Conservation (phyloP, 176 grass and related monocot species). For the Aegilops sharonensis region DNA sequence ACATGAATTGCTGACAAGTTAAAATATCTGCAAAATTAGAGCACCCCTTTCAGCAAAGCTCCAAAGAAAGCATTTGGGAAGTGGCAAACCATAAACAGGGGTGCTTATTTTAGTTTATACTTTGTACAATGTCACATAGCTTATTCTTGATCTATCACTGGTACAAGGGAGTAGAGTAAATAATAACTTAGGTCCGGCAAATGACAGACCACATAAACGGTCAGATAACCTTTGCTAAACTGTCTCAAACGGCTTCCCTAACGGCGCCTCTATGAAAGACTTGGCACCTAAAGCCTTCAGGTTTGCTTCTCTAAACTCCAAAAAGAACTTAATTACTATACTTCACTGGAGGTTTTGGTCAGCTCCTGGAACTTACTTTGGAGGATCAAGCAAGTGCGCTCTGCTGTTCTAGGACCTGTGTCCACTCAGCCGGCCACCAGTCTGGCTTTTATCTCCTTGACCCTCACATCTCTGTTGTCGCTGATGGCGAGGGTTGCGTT, state of each 20-base stretch:
- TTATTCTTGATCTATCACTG: slow-evolving; percentile 13
- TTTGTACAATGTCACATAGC: too few relatives aligned
- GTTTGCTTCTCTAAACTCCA: not conserved
- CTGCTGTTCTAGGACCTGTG: too few relatives aligned
- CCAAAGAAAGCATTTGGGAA: not conserved
- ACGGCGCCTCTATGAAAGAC: not conserved
- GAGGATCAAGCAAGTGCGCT: too few relatives aligned
- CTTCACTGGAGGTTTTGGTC: too few relatives aligned
- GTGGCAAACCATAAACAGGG: not conserved
- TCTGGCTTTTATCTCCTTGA: too few relatives aligned
- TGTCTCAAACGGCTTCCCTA: not conserved
- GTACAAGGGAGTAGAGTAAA: not conserved
- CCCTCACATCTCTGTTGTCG: not conserved
- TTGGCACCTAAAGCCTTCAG: not conserved
- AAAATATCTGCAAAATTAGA: too few relatives aligned
- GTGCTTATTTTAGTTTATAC: not conserved
- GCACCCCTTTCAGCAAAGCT: too few relatives aligned
- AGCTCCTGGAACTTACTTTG: too few relatives aligned
- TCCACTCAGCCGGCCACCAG: too few relatives aligned
- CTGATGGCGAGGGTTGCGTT: slow-evolving; percentile 36
- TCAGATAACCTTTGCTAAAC: not conserved
- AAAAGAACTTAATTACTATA: too few relatives aligned
- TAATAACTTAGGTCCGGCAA: not conserved
- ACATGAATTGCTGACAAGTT: too few relatives aligned
- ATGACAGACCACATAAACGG: not conserved